Conservation (phyloP, 108 stramenopile genomes). For the Halocafeteria seosinensis region DNA sequence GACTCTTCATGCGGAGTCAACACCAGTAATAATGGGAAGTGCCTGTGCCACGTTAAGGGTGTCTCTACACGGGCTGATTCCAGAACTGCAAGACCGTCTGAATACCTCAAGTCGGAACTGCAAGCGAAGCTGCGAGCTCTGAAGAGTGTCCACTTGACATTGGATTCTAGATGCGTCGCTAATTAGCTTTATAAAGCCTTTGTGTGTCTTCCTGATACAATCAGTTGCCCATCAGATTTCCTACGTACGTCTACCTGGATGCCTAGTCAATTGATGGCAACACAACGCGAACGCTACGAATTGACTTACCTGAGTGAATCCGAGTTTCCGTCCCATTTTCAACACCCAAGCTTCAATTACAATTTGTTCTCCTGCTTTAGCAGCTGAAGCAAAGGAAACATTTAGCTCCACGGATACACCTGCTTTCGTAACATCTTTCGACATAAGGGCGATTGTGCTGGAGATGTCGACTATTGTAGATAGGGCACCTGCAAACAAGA, state of each 20-base stretch:
- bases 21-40: too few species aligned
- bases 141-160: too few species aligned
- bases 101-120: too few species aligned
- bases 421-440: neutral
- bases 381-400: neutral
- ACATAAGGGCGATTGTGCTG: neutral
- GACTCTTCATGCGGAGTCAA: too few species aligned
- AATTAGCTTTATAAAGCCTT: constrained; percentile 4
- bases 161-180: too few species aligned
- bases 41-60: too few species aligned
- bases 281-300: too few species aligned
- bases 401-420: constrained; percentile 1
- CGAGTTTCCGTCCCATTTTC: neutral
- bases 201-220: neutral
- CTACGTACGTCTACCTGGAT: neutral
- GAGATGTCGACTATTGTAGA: neutral
- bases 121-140: too few species aligned
- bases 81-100: too few species aligned
- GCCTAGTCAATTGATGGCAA: too few species aligned
- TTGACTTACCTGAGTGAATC: constrained; percentile 2
- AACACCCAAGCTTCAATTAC: neutral
- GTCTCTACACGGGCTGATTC: too few species aligned
- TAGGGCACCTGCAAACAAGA: too few species aligned
- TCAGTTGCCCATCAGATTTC: neutral
- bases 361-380: neutral